phyloP scores from a whole-genome alignment of 768 basidiomycete species.

The Boletus pseudopeckii region DNA sequence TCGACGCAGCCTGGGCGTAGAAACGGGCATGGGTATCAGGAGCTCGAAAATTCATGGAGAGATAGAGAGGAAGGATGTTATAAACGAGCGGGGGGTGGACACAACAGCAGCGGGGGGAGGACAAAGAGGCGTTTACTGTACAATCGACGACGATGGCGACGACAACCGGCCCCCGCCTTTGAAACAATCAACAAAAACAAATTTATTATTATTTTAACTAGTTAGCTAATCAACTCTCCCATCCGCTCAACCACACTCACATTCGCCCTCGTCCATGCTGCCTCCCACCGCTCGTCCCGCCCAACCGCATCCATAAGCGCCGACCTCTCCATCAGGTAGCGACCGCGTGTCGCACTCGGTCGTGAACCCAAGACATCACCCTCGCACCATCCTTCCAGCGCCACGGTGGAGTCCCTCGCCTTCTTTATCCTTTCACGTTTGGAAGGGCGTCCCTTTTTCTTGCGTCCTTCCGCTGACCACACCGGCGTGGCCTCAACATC shows the following conservation, averaged over 20 bases:
- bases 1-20: constrained; percentile 38
- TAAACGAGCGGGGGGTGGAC: constrained; percentile 19
- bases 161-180: not conserved
- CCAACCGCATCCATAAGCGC: constrained; percentile 38
- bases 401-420: constrained; percentile 46
- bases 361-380: constrained; percentile 9
- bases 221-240: constrained; percentile 28
- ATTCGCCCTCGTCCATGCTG: constrained; percentile 45
- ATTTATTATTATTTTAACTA: not conserved
- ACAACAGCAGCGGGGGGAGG: too few relatives aligned
- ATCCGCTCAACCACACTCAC: constrained; percentile 50
- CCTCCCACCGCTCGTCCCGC: constrained; percentile 13
- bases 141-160: constrained; percentile 1
- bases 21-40: constrained; percentile 41
- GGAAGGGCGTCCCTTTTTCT: constrained; percentile 63
- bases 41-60: constrained; percentile 22
- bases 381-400: constrained; percentile 50
- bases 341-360: constrained; percentile 32
- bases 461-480: constrained; percentile 23
- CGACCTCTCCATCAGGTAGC: constrained; percentile 45
- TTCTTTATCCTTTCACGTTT: constrained; percentile 57
- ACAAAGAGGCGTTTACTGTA: not conserved
- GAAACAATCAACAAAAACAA: not conserved
- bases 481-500: constrained; percentile 25
- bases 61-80: constrained; percentile 1